Evolutionary conservation across 768 basidiomycete genomes (phyloP), one percentile per base, ranked within the genome.

Genomic region (Suillus discolor): DNA sequence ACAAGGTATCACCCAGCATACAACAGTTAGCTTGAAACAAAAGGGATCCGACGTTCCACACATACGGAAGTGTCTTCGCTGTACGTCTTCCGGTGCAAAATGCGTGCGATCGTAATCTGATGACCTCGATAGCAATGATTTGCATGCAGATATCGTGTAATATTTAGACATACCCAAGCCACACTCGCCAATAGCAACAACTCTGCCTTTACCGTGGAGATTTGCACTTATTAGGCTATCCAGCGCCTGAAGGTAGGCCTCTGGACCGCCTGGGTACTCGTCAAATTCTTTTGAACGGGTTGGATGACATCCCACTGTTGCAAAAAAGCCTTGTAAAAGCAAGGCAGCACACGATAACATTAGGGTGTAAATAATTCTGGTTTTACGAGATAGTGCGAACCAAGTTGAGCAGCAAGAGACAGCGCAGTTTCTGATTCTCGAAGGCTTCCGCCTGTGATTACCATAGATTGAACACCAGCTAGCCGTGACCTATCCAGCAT

Each of bases 291-390:
- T 75, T 1, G 89, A 85, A 23, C 90, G 88, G 18, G 92, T 93
- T 0, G 93, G 93, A 75, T 94, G 93, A 66, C 90, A 89, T 23
- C 93, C 93, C 9, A 89, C 85, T 1, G 93, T 94, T 20, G 89
- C 86, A 72, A 87, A 91, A 16, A 92, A 73, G 15, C 81, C 91
- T 89, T 63, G 36, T 53, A 42, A 67, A 6, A 18, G 54, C 23
- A 25, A 44, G 23, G 39, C 34, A 66, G 62, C 23, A 6, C 47
- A 51, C 39, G 63, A 57, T 34, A 9, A 20, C n/a, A 36, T 49
- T 20, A 15, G 31, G 6, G 11, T 41, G 11, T 39, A 59, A 11
- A 60, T 16, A 42, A 28, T 28, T 36, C 16, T 41, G 8, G 47
- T 41, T 62, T 55, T 18, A n/a, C 7, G 4, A 68, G 80, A 62